Evolutionary conservation across 768 basidiomycete species (phyloP), one percentile per base, ranked within the genome.

Genomic region (Clavaria fumosa): DNA sequence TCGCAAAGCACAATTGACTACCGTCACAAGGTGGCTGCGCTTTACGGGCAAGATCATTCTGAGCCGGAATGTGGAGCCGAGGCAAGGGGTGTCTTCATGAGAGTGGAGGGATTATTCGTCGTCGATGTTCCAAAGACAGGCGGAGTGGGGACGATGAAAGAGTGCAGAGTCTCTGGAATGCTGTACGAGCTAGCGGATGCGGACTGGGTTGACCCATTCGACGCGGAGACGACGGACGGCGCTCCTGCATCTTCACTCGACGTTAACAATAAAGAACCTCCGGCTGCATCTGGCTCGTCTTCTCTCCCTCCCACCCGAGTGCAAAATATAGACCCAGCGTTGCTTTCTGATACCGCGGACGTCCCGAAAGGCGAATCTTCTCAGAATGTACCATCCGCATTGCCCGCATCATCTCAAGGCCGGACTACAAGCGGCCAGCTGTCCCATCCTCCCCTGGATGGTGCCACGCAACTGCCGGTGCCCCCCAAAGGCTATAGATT

Each of bases 131-230:
- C 57, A 4, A 60, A 55, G 23, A 43, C 53, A 17, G 57, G 65
- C 24, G 70, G 70, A 3, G 48, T 49, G 3, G 55, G 50, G 6
- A 49, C 52, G 22, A 65, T 58, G 40, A 70, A 69, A 48, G 77
- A 82, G 51, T 75, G 75, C 33, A 62, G 80, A 43, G 72, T 69
- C n/a, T 65, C 69, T 41, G 84, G 84, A 17, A 70, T 70, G 67
- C 53, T 86, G 35, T 86, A 77, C 44, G 84, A 88, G 53, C 61
- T 88, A 22, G 83, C 72, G 2, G 84, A 85, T 42, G 61, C 66
- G 35, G 79, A 78, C 40, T 86, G 75, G 75, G 72, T 68, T 32
- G 71, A 65, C 12, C 54, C 53, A 17, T 38, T 47, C 39, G 28
- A 30, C 14, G 19, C 18, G 23, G 26, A 14, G 23, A 4, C 26